phyloP scores from a whole-genome alignment of 257 asterid species.

The Marsdenia floribunda region DNA sequence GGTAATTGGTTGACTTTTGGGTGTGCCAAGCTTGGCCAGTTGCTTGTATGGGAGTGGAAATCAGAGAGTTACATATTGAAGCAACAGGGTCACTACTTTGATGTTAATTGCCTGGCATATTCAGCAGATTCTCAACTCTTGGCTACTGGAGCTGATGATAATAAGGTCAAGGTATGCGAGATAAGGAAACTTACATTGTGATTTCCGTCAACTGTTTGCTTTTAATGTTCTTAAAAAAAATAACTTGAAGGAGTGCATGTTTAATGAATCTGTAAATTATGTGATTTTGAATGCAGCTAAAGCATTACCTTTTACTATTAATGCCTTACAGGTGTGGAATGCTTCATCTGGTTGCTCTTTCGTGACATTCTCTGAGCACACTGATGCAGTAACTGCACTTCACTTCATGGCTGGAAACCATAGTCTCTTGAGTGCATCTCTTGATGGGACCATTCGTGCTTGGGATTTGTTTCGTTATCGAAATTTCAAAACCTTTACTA shows the following conservation, averaged over 20 bases:
- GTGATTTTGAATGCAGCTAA: background rate
- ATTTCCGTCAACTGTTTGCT: background rate
- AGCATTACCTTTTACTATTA: conserved; percentile 16
- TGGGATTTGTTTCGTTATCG: conserved; percentile 97
- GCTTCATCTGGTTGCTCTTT: conserved; percentile 90
- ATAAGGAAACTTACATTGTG: conserved; percentile 1
- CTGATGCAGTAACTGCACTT: conserved; percentile 87
- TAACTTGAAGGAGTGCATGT: background rate
- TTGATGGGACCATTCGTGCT: conserved; percentile 98
- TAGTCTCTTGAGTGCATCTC: conserved; percentile 90
- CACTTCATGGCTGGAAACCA: conserved; percentile 86
- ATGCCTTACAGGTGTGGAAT: conserved; percentile 76
- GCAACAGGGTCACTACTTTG: conserved; percentile 99
- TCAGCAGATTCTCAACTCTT: conserved; percentile 93
- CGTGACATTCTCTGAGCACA: conserved; percentile 90
- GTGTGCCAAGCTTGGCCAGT: conserved; percentile 93
- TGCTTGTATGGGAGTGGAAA: conserved; percentile 99
- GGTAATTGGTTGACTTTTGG: conserved; percentile 97
- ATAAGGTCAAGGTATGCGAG: conserved; percentile 77
- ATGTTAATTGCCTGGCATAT: conserved; percentile 85
- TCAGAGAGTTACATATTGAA: conserved; percentile 89
- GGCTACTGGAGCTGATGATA: conserved; percentile 98
- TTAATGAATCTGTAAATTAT: background rate
- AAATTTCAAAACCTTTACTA: conserved; percentile 85
- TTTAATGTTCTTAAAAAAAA: background rate